A percentile compares a stretch with the other conserved stretches of the same genome.
These are phyloP conservation scores for Boletus vinaceobasis DNA, from an alignment of 768 basidiomycete species.

Conservation along the genomic window DNA sequence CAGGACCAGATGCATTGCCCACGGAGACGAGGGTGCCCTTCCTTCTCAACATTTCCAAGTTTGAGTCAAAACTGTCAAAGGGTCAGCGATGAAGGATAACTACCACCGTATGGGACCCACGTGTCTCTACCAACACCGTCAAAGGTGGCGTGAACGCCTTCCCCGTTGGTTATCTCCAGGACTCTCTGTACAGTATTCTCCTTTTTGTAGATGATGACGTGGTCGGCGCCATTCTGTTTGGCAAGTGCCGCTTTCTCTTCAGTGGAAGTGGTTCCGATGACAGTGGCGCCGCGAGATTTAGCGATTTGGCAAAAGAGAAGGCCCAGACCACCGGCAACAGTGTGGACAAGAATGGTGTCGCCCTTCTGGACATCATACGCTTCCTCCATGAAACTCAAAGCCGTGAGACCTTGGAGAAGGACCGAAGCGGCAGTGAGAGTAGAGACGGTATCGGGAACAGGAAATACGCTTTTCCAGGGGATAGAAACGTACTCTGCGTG, in stretches of 20 bases:
- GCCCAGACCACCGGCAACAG: slow-evolving; percentile 88
- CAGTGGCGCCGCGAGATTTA: slow-evolving; percentile 72
- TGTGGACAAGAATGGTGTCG: slow-evolving; percentile 82
- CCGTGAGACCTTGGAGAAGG: slow-evolving; percentile 75
- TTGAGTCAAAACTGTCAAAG: slow-evolving; percentile 58
- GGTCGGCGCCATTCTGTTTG: slow-evolving; percentile 73
- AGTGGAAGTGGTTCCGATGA: slow-evolving; percentile 92
- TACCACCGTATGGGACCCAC: slow-evolving; percentile 39
- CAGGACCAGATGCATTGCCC: slow-evolving; percentile 89
- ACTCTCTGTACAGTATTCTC: slow-evolving; percentile 75
- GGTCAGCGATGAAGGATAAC: slow-evolving; percentile 2
- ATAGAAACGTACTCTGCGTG: slow-evolving; percentile 73
- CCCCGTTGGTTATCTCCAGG: slow-evolving; percentile 69
- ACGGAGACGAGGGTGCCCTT: slow-evolving; percentile 90
- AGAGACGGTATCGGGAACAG: slow-evolving; percentile 62
- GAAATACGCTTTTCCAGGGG: slow-evolving; percentile 57
- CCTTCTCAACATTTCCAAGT: slow-evolving; percentile 77
- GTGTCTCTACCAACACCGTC: slow-evolving; percentile 98
- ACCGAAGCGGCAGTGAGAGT: slow-evolving; percentile 64
- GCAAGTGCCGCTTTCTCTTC: slow-evolving; percentile 80
- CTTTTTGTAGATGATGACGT: slow-evolving; percentile 78
- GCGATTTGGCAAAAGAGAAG: slow-evolving; percentile 66
- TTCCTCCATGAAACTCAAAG: slow-evolving; percentile 74
- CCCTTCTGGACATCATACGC: slow-evolving; percentile 79
- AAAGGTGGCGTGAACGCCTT: slow-evolving; percentile 82